Conservation (phyloP, 1,139 yeast species). For the Scheffersomyces parashehatae region DNA sequence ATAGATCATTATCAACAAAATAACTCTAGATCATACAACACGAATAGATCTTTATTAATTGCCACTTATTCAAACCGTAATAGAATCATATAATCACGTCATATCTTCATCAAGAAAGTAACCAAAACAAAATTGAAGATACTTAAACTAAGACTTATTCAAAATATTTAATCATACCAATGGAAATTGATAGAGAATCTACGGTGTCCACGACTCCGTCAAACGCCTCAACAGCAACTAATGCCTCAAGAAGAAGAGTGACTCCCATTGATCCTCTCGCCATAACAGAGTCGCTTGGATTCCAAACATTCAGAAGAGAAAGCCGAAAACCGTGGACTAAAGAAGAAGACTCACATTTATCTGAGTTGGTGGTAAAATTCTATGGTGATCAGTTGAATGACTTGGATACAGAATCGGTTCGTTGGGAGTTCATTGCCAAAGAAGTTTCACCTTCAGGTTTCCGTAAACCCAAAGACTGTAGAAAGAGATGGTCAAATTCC, state of each 20-base stretch:
- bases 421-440: slow-evolving; percentile 72
- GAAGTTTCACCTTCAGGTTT: slow-evolving; percentile 32
- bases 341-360: slow-evolving; percentile 58
- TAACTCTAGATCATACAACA: no score
- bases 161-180: no score
- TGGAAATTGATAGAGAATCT: slow-evolving; percentile 5
- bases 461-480: slow-evolving; percentile 67
- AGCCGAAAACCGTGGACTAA: slow-evolving; percentile 68
- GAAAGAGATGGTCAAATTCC: slow-evolving; percentile 77
- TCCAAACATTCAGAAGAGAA: slow-evolving; percentile 65
- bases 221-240: neutral
- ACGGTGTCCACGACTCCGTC: neutral
- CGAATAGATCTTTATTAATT: no score
- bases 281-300: slow-evolving; percentile 72
- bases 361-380: slow-evolving; percentile 32
- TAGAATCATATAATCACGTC: no score
- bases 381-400: slow-evolving; percentile 21
- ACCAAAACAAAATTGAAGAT: no score
- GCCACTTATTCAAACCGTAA: no score
- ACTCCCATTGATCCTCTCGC: slow-evolving; percentile 63
- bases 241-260: slow-evolving; percentile 8
- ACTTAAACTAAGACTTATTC: no score
- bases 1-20: no score
- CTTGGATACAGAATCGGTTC: slow-evolving; percentile 37
- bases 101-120: no score